Evolutionary conservation across 1,139 yeast species (phyloP).

Genomic region (Nakaseomyces sp.): DNA sequence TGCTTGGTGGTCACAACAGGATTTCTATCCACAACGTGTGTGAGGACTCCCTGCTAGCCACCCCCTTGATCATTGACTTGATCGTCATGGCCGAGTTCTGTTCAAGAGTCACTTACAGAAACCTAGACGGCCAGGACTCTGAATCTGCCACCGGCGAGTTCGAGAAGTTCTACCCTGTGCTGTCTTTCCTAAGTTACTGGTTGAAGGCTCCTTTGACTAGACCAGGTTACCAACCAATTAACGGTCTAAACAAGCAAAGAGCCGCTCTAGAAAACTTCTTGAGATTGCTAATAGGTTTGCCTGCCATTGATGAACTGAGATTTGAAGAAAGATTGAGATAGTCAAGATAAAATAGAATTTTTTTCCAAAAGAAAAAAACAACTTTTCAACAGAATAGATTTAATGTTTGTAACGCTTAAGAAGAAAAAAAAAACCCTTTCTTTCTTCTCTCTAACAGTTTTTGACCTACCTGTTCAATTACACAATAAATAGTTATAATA

Average conservation of each 20-base stretch:
- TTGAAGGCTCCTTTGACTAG: constrained; percentile 91
- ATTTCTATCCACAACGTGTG: constrained; percentile 91
- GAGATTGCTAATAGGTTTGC: constrained; percentile 83
- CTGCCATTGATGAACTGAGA: constrained; percentile 83
- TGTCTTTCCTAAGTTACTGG: constrained; percentile 89
- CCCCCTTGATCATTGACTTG: constrained; percentile 88
- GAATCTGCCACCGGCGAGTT: constrained; percentile 37
- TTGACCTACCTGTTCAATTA: too few species aligned
- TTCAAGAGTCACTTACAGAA: constrained; percentile 74
- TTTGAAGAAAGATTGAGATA: constrained; percentile 73
- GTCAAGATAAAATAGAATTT: too few species aligned
- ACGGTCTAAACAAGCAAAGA: constrained; percentile 92
- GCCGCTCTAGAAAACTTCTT: constrained; percentile 84
- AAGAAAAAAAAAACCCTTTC: too few species aligned
- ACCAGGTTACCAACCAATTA: constrained; percentile 84
- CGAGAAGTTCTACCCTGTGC: constrained; percentile 72
- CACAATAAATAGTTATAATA: too few species aligned
- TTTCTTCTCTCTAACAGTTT: background rate
- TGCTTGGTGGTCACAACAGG: constrained; percentile 96
- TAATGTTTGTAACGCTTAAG: background rate
- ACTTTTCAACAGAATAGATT: too few species aligned
- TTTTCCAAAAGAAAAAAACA: background rate
- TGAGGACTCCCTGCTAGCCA: constrained; percentile 90
- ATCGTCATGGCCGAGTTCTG: constrained; percentile 85
- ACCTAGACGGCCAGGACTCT: constrained; percentile 25